These are phyloP conservation scores for Psidium guajava DNA, from an alignment of 345 rosid species.

Conservation along the genomic window DNA sequence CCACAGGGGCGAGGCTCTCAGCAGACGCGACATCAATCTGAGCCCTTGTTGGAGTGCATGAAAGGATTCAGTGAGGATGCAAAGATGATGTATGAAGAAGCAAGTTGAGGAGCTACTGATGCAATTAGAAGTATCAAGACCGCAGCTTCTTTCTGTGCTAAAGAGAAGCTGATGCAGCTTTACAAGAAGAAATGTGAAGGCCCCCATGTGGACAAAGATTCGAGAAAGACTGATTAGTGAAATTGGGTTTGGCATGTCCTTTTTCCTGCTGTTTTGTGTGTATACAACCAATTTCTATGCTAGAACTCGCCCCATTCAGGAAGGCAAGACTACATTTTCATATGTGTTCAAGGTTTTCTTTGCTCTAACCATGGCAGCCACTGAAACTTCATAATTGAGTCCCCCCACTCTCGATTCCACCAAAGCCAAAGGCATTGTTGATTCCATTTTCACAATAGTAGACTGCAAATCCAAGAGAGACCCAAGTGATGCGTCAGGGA, in stretches of 20 bases:
- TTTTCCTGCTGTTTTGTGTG: slow-evolving; percentile 39
- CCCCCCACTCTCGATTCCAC: slow-evolving; percentile 53
- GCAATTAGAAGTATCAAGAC: slow-evolving; percentile 88
- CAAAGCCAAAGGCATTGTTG: slow-evolving; percentile 48
- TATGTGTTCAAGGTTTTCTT: slow-evolving; percentile 82
- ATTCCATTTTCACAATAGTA: slow-evolving; percentile 60
- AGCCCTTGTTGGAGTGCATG: slow-evolving; percentile 72
- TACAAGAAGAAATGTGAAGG: slow-evolving; percentile 72
- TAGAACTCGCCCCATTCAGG: slow-evolving; percentile 55
- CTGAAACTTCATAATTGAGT: slow-evolving; percentile 66
- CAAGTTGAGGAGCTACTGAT: slow-evolving; percentile 82
- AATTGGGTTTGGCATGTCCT: slow-evolving; percentile 50
- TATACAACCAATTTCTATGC: slow-evolving; percentile 68
- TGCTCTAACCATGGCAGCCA: slow-evolving; percentile 61
- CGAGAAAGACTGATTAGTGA: slow-evolving; percentile 69
- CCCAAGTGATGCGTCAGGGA: slow-evolving; percentile 61
- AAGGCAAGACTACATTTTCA: slow-evolving; percentile 35
- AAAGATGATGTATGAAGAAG: slow-evolving; percentile 85
- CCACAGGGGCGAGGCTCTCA: slow-evolving; percentile 76
- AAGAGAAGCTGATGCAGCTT: slow-evolving; percentile 69
- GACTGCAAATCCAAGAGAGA: slow-evolving; percentile 61
- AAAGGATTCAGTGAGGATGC: slow-evolving; percentile 75
- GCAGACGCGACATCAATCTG: slow-evolving; percentile 75
- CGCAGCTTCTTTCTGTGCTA: slow-evolving; percentile 80
- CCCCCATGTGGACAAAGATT: slow-evolving; percentile 54